Conservation (phyloP, 2,329 filamentous ascomycete species). For the Colletotrichum sp. region DNA sequence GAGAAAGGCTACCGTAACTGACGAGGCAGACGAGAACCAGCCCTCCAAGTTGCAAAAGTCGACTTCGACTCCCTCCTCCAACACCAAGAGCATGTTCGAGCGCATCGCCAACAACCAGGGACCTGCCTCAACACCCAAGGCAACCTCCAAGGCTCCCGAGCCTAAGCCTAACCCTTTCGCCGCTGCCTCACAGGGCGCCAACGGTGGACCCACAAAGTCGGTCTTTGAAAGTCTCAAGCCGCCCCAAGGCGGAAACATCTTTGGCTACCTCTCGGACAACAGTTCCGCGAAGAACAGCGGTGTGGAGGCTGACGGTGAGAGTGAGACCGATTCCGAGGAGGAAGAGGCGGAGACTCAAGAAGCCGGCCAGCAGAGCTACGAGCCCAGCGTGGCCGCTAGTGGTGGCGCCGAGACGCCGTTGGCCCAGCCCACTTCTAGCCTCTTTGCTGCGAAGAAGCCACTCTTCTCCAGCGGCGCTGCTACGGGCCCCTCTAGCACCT, state of each 20-base stretch:
- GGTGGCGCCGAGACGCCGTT: slow-evolving; percentile 44
- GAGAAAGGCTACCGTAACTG: slow-evolving; percentile 52
- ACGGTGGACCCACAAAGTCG: slow-evolving; percentile 45
- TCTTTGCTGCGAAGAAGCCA: slow-evolving; percentile 35
- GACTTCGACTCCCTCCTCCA: slow-evolving; percentile 51
- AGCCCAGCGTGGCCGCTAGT: slow-evolving; percentile 47
- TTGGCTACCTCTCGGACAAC: slow-evolving; percentile 63
- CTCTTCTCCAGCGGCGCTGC: slow-evolving; percentile 11
- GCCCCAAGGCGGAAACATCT: slow-evolving; percentile 53
- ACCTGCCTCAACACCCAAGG: slow-evolving; percentile 35
- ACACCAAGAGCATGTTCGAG: slow-evolving; percentile 62
- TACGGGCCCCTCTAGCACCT: slow-evolving; percentile 37
- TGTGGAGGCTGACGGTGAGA: slow-evolving; percentile 51
- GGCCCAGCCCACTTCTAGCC: slow-evolving; percentile 35
- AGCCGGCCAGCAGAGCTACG: slow-evolving; percentile 47
- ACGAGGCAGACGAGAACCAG: slow-evolving; percentile 51
- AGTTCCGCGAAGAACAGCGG: slow-evolving; percentile 62
- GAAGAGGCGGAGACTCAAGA: slow-evolving; percentile 46
- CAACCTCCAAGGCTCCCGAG: slow-evolving; percentile 30
- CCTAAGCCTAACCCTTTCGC: slow-evolving; percentile 38
- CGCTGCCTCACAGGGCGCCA: slow-evolving; percentile 36
- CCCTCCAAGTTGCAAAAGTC: slow-evolving; percentile 57
- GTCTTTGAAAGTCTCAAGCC: slow-evolving; percentile 47
- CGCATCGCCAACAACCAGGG: slow-evolving; percentile 58
- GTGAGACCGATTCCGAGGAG: slow-evolving; percentile 47